These are phyloP conservation scores for Candolleomyces aberdarensis DNA, from an alignment of 768 basidiomycete genomes.

Conservation along the genomic window DNA sequence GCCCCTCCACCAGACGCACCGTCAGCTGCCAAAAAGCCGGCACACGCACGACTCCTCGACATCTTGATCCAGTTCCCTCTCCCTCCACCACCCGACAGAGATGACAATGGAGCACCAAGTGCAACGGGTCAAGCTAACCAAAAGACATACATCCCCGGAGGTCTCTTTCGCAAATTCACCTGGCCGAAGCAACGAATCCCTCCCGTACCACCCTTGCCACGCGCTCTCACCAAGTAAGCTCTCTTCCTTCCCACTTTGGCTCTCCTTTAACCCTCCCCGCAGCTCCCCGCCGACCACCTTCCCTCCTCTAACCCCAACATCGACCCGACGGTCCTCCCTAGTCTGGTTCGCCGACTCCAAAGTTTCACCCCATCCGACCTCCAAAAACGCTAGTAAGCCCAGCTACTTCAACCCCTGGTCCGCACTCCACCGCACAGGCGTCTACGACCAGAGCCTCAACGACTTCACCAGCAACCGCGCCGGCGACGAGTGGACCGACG, in stretches of 20 bases:
- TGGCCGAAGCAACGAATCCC: too few species aligned
- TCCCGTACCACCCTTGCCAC: too few species aligned
- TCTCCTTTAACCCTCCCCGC: neutral
- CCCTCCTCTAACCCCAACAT: neutral
- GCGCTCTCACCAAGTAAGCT: too few species aligned
- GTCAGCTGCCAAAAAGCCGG: neutral
- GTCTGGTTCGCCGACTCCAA: neutral
- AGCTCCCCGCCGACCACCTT: neutral
- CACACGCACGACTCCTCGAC: constrained; percentile 1
- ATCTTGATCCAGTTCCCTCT: constrained; percentile 7
- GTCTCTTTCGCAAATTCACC: too few species aligned
- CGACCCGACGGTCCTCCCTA: neutral
- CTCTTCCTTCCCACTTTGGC: neutral
- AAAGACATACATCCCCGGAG: too few species aligned
- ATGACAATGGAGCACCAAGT: neutral
- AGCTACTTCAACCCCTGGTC: too few species aligned
- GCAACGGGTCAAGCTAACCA: too few species aligned
- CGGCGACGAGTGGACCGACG: too few species aligned
- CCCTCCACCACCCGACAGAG: neutral
- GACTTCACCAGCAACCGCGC: too few species aligned
- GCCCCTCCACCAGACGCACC: neutral
- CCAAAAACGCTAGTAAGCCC: too few species aligned
- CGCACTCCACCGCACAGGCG: too few species aligned
- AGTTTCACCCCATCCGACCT: neutral
- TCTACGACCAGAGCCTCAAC: too few species aligned